Evolutionary conservation across 2,329 filamentous ascomycete species (phyloP), one percentile per base, ranked within the genome.

Genomic region (Cytospora chrysosperma): DNA sequence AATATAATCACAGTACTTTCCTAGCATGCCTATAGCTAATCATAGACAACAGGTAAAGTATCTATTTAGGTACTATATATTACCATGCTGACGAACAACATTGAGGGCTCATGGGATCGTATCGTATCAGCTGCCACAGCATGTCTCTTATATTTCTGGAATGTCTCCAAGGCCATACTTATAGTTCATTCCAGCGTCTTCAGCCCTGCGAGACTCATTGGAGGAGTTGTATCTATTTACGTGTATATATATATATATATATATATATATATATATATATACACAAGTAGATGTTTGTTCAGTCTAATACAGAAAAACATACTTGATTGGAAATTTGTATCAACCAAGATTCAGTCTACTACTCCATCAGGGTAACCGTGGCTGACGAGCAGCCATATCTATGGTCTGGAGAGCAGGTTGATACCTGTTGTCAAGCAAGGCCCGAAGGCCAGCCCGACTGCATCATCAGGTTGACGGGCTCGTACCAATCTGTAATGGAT

Each of bases 401-500:
- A 50, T 47, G 64, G 68, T 69, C 70, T 62, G 68, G 68, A 70
- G 70, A 72, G 70, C 56, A 68, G 70, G 65, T 63, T 59, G 67
- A 65, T 57, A 65, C 32, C 15, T 34, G 67, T 34, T 34, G 67
- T 70, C 66, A 66, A 60, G 59, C 69, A 61, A 68, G 69, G 56
- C 67, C 68, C 67, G 59, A 70, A 54, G 67, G 67, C 56, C 62
- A 57, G 54, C 59, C 65, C 59, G 43, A 59, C 56, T 62, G 64
- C 65, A 67, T 63, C 65, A 67, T 63, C 65, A 40, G 51, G 68
- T 69, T 74, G 76, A 77, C 69, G 62, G 71, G 70, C 73, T 71
- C 70, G 73, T 71, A 72, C 71, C 69, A 61, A 69, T 74, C 76
- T 68, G 63, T 62, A 59, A 56, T 64, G 68, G 66, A 69, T 68